Base-by-base conservation (phyloP, 257 asterid species). In the Penstemon barbatus region DNA sequence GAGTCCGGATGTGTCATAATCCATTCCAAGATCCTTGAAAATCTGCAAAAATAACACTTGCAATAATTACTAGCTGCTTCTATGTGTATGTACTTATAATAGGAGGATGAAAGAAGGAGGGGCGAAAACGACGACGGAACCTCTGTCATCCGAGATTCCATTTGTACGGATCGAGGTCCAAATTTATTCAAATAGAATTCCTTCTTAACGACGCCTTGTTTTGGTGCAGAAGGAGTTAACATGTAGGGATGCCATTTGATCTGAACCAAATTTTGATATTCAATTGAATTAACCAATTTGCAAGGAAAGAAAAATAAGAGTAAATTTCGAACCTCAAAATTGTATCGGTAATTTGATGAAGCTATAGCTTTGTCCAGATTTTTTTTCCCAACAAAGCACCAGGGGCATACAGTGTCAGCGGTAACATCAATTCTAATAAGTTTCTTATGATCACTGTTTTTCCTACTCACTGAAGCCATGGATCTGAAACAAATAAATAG, bases 341-440 rank as follows among this genome's bases (percentile, higher is more conserved):
- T 68, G 65, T 77, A 89, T 41, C 70, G 77, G 71, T 89, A 79
- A 62, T 72, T 72, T 3, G 86, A 80, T 5, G 83, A 82, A 40
- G 87, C 87, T 49, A 89, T 85, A 41, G 97, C 97, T 77, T 80
- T 85, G 70, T 91, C 95, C 46, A 91, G 82, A 81, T 87, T 85
- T 79, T 65, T 84, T 72, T 91, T 89, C 43, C 96, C 97, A 66
- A 91, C 93, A 75, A 74, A 91, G 72, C 97, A 91, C 97, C 97
- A 91, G 5, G 97, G 97, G 65, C 97, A 91, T 41, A 91, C 96
- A 0, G 85, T 87, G 74, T 91, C 97, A 13, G 86, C 66, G 37
- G 82, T 83, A 41, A 85, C 70, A 66, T 91, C 97, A 55, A 91
- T 81, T 52, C 58, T 80, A 61, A 91, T 65, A 61, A 79, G 80